phyloP scores from a whole-genome alignment of 192 early-diverging fungal species.

The Coemansia interrupta region DNA sequence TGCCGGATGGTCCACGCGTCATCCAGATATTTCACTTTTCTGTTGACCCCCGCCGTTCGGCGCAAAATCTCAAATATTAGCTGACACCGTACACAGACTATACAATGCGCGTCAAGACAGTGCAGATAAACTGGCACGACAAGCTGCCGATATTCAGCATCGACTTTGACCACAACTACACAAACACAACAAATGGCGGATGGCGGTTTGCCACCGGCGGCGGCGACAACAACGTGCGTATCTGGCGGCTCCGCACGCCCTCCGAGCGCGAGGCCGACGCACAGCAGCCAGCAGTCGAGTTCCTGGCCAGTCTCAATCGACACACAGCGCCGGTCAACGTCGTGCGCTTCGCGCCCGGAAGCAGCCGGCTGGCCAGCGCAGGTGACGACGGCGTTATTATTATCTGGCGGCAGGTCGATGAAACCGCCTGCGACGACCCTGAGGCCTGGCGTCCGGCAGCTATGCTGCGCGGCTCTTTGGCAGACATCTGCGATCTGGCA shows the following conservation, averaged over 20 bases:
- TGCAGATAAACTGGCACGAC: constrained; percentile 95
- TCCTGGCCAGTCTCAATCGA: constrained; percentile 74
- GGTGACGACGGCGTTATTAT: constrained; percentile 91
- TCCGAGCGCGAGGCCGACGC: constrained; percentile 15
- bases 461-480: constrained; percentile 70
- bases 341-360: constrained; percentile 80
- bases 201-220: constrained; percentile 85
- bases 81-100: neutral
- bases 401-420: constrained; percentile 71
- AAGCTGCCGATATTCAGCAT: constrained; percentile 84
- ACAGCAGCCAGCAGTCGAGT: constrained; percentile 62
- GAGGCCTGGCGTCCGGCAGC: constrained; percentile 75
- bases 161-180: constrained; percentile 72
- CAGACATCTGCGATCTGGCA: constrained; percentile 87
- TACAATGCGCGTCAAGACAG: constrained; percentile 63
- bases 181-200: constrained; percentile 17
- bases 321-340: constrained; percentile 90
- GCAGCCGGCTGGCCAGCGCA: constrained; percentile 73
- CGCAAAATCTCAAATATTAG: neutral
- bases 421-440: constrained; percentile 24
- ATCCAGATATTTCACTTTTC: too few relatives aligned
- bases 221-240: constrained; percentile 83
- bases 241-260: constrained; percentile 49
- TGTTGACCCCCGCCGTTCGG: too few relatives aligned
- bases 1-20: too few relatives aligned